Evolutionary conservation across 352 stramenopile species (phyloP).

Genomic region (Thraustochytrium striatum): DNA sequence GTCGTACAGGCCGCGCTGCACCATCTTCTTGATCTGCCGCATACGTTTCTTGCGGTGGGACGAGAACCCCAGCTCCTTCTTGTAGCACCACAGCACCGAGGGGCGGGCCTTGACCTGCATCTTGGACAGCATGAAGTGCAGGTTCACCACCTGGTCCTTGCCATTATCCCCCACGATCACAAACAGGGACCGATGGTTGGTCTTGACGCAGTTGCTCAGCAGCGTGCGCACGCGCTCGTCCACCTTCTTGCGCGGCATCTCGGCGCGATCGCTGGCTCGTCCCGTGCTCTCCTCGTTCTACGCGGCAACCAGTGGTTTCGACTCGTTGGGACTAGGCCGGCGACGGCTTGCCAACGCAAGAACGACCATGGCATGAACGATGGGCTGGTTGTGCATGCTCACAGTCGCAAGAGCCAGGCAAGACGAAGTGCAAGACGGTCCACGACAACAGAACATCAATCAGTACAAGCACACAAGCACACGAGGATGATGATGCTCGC

Average conservation of each 20-base stretch:
- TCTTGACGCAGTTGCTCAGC: constrained; percentile 93
- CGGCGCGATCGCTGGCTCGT: neutral
- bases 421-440: too few relatives aligned
- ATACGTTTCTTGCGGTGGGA: constrained; percentile 86
- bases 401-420: too few relatives aligned
- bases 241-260: constrained; percentile 98
- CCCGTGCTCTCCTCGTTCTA: neutral
- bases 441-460: too few relatives aligned
- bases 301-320: too few relatives aligned
- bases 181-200: constrained; percentile 92
- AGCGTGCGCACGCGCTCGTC: constrained; percentile 94
- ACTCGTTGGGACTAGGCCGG: too few relatives aligned
- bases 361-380: too few relatives aligned
- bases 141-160: constrained; percentile 94
- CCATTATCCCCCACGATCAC: constrained; percentile 97
- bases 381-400: too few relatives aligned
- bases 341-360: too few relatives aligned
- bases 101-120: constrained; percentile 86
- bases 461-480: too few relatives aligned
- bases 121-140: constrained; percentile 97
- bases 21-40: constrained; percentile 89
- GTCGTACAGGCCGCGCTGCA: constrained; percentile 85
- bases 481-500: too few relatives aligned
- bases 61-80: constrained; percentile 99
- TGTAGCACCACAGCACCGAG: constrained; percentile 99